Base-by-base conservation (phyloP, 495 filamentous ascomycete species). In the Staphylotrichum longicolle region DNA sequence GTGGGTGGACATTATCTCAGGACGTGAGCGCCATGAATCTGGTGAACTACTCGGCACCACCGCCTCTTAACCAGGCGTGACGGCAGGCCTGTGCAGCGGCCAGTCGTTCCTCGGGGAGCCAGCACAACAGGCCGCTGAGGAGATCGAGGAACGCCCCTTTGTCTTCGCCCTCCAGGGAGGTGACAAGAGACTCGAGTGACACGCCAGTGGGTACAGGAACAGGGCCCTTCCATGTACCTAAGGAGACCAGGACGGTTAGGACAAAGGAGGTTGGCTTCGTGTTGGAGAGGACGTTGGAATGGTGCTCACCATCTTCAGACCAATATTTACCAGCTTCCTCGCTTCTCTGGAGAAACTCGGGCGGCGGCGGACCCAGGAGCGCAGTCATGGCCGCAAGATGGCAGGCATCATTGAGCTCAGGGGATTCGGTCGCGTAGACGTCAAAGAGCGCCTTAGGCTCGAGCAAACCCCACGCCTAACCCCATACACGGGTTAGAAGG, bases 51-150 rank as follows among this genome's bases (percentile, higher is more conserved):
- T 51, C 10, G 6, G 12, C 30, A 51, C 32, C 7, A n/a, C 11
- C 30, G 32, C 20, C 48, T 37, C 33, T 12, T n/a, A 51, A 35
- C 48, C 33, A 51, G 32, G 10, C n/a, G 7, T 51, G 33, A 35
- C 11, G 15, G 48, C n/a, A 37, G 34, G 12, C 14, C 5, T 37
- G 48, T 15, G 5, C 6, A 37, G 48, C 33, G 35, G 14, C 35
- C 48, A 51, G 48, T 9, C 33, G 48, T 51, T 34, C 33, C 48
- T 51, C 33, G 48, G 48, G 48, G 35, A 51, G 48, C 48, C 48
- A 51, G 48, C 33, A 15, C 9, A 51, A 37, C 48, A 37, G 48
- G 48, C 48, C 48, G 33, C 32, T 51, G 10, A 51, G 33, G 33
- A 51, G 14, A 51, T 51, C 5, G 3, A 51, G 48, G 48, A 51